A percentile compares a stretch with the other conserved stretches of the same genome.
These are phyloP conservation scores for Monilinia laxa DNA, from an alignment of 2,329 filamentous ascomycete species.

Conservation along the genomic window DNA sequence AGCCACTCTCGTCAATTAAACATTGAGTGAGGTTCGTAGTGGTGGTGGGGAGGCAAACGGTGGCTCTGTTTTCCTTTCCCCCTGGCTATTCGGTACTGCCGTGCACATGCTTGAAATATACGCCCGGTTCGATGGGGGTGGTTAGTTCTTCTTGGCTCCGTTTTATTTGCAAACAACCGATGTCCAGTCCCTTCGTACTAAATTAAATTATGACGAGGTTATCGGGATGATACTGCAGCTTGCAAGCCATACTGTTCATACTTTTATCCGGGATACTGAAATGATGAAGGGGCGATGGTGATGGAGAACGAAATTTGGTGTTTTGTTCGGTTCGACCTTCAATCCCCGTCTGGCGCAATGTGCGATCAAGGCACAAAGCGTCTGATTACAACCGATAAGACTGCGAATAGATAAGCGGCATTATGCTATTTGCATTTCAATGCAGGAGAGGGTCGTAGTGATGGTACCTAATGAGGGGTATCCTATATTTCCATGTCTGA, in stretches of 20 bases:
- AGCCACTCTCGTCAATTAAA: constrained; percentile 34
- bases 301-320: neutral
- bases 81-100: constrained; percentile 20
- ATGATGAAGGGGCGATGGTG: constrained; percentile 1
- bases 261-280: neutral
- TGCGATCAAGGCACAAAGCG: constrained; percentile 24
- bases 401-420: constrained; percentile 19
- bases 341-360: constrained; percentile 17
- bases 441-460: constrained; percentile 20
- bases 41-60: constrained; percentile 25
- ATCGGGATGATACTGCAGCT: neutral
- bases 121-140: neutral
- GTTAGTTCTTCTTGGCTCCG: constrained; percentile 20
- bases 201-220: constrained; percentile 9
- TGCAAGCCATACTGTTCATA: neutral
- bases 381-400: constrained; percentile 19
- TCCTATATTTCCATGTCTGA: constrained; percentile 21
- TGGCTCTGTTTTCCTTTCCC: neutral
- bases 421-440: constrained; percentile 15
- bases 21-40: constrained; percentile 11
- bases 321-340: neutral
- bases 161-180: neutral
- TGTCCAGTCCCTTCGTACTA: neutral
- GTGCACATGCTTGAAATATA: constrained; percentile 13
- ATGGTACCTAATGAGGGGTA: constrained; percentile 22